These are phyloP conservation scores for Podospora anserina DNA, from an alignment of 495 filamentous ascomycete species.

Conservation along the genomic window DNA sequence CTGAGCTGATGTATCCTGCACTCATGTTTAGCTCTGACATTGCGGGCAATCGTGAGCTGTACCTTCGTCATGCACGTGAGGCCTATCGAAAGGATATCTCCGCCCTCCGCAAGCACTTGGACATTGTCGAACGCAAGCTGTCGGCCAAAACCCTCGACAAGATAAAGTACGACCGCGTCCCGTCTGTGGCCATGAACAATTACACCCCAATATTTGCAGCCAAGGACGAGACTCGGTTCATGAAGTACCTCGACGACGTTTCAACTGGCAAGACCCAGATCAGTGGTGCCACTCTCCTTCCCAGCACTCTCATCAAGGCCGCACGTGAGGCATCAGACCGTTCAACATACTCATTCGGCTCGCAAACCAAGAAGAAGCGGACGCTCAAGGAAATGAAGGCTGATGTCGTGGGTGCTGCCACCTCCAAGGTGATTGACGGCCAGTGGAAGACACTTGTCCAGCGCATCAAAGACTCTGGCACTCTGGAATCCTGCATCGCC, in stretches of 20 bases:
- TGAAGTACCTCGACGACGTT: constrained; percentile 39
- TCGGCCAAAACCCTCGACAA: constrained; percentile 33
- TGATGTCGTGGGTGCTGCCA: neutral
- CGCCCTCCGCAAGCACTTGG: constrained; percentile 42
- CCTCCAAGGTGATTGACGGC: constrained; percentile 32
- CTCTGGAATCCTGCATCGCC: constrained; percentile 41
- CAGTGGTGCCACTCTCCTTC: constrained; percentile 45
- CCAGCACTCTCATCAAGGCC: constrained; percentile 35
- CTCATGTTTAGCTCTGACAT: constrained; percentile 20
- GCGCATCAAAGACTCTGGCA: constrained; percentile 45
- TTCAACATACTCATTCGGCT: neutral
- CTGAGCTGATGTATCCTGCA: constrained; percentile 43
- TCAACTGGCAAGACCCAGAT: constrained; percentile 34
- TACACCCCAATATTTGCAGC: constrained; percentile 40
- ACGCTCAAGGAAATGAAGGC: constrained; percentile 19
- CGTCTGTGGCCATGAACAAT: constrained; percentile 47
- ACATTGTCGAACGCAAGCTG: constrained; percentile 47
- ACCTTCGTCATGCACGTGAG: constrained; percentile 47
- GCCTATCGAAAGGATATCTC: constrained; percentile 40
- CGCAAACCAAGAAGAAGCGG: neutral
- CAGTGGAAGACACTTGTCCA: constrained; percentile 50
- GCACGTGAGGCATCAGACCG: neutral
- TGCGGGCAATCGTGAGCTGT: constrained; percentile 35
- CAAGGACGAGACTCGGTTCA: constrained; percentile 45
- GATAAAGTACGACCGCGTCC: constrained; percentile 48